Conservation (phyloP, 768 basidiomycete species). For the Sistotremastrum suecicum region DNA sequence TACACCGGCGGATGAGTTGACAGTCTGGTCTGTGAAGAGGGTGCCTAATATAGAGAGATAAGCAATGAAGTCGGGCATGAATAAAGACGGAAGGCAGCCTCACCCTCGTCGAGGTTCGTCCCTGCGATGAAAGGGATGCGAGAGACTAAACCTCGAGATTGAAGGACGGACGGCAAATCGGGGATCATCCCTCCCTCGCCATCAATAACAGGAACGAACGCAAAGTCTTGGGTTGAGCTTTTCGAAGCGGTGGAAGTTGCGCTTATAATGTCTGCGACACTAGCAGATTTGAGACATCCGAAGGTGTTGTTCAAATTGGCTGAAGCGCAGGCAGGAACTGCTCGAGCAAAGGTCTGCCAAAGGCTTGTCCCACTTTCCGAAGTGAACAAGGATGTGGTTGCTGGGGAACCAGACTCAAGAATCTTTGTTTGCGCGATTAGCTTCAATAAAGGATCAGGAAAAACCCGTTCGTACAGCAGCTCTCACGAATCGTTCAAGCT, state of each 20-base stretch:
- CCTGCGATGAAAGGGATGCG: slow-evolving; percentile 33
- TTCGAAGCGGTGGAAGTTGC: not conserved
- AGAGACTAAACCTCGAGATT: slow-evolving; percentile 19
- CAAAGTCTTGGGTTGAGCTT: slow-evolving; percentile 12
- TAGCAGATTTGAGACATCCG: slow-evolving; percentile 17
- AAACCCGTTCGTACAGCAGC: slow-evolving; percentile 18
- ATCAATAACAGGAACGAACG: slow-evolving; percentile 28
- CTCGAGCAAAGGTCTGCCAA: slow-evolving; percentile 26
- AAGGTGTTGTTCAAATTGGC: slow-evolving; percentile 19
- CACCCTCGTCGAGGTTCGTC: slow-evolving; percentile 33
- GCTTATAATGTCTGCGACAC: too few species aligned
- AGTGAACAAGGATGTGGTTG: slow-evolving; percentile 16
- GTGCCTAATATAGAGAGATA: slow-evolving; percentile 18
- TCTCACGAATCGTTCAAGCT: slow-evolving; percentile 19
- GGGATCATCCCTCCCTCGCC: slow-evolving; percentile 25
- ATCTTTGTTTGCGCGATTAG: slow-evolving; percentile 18
- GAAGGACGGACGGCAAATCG: slow-evolving; percentile 23
- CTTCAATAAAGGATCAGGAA: not conserved
- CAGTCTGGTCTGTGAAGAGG: slow-evolving; percentile 16
- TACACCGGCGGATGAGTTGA: slow-evolving; percentile 15
- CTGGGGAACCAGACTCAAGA: slow-evolving; percentile 26
- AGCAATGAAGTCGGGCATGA: slow-evolving; percentile 15
- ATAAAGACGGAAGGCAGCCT: not conserved
- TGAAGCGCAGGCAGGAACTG: slow-evolving; percentile 21
- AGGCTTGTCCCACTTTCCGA: slow-evolving; percentile 18